Evolutionary conservation across 1,284 basidiomycete genomes (phyloP).

Genomic region (Filobasidium uniguttulatum): DNA sequence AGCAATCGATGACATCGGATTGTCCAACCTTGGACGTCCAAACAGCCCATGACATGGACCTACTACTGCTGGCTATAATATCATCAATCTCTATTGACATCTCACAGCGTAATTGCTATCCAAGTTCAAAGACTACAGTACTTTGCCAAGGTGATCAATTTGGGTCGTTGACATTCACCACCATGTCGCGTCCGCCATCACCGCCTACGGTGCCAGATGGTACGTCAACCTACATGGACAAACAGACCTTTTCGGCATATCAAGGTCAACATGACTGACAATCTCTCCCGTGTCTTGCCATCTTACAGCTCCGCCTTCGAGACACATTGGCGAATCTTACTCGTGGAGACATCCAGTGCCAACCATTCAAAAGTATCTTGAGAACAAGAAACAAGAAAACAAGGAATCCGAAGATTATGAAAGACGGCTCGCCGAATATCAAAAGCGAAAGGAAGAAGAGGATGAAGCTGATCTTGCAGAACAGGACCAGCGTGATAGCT

Average conservation of each 20-base stretch:
- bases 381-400: conserved; percentile 26
- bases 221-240: no score
- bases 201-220: no score
- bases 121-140: no score
- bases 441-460: conserved; percentile 1
- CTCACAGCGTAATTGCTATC: no score
- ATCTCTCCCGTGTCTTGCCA: not conserved
- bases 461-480: conserved; percentile 6
- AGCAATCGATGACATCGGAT: no score
- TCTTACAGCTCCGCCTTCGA: conserved; percentile 26
- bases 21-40: no score
- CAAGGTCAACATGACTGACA: not conserved
- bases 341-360: conserved; percentile 34
- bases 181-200: no score
- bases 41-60: no score
- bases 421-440: conserved; percentile 14
- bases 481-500: not conserved
- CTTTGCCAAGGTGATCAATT: no score
- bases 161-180: no score
- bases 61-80: no score
- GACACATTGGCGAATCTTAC: conserved; percentile 29
- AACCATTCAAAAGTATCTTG: conserved; percentile 34
- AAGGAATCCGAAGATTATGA: conserved; percentile 29
- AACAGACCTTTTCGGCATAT: not conserved
- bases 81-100: no score